phyloP scores from a whole-genome alignment of 2,329 filamentous ascomycete species.

The Epichloe coenophiala region DNA sequence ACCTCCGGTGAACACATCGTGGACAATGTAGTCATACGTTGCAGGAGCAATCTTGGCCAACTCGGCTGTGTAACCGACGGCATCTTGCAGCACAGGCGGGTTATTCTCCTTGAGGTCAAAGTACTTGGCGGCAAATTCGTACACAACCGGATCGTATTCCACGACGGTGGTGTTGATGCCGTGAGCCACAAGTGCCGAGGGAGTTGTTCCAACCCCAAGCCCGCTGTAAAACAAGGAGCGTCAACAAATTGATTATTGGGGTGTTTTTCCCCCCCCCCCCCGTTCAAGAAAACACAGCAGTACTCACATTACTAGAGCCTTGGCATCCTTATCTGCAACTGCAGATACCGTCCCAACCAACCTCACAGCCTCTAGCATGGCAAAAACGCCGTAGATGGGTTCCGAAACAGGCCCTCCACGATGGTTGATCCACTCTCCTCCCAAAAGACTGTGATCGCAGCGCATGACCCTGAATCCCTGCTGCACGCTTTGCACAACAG shows the following conservation, averaged over 20 bases:
- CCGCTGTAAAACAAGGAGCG: constrained; percentile 38
- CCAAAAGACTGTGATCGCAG: constrained; percentile 87
- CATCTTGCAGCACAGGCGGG: constrained; percentile 69
- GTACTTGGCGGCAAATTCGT: constrained; percentile 70
- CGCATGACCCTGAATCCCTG: constrained; percentile 69
- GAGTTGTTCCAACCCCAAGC: constrained; percentile 83
- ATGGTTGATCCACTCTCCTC: constrained; percentile 70
- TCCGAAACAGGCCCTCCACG: constrained; percentile 50
- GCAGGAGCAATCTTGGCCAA: constrained; percentile 28
- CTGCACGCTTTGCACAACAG: constrained; percentile 64
- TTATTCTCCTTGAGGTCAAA: constrained; percentile 70
- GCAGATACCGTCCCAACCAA: constrained; percentile 50
- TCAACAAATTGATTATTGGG: background rate
- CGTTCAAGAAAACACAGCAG: background rate
- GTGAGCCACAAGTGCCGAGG: constrained; percentile 67
- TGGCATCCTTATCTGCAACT: constrained; percentile 50
- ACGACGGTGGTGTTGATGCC: constrained; percentile 88
- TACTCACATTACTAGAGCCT: constrained; percentile 72
- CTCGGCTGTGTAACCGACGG: constrained; percentile 51
- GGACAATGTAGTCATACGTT: constrained; percentile 81
- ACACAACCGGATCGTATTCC: constrained; percentile 83
- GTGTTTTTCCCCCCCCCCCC: background rate
- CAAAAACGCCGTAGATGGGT: constrained; percentile 91
- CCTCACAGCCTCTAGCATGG: constrained; percentile 83
- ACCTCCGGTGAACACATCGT: constrained; percentile 95